phyloP scores from a whole-genome alignment of 2,329 filamentous ascomycete genomes.

The Canariomyces notabilis region DNA sequence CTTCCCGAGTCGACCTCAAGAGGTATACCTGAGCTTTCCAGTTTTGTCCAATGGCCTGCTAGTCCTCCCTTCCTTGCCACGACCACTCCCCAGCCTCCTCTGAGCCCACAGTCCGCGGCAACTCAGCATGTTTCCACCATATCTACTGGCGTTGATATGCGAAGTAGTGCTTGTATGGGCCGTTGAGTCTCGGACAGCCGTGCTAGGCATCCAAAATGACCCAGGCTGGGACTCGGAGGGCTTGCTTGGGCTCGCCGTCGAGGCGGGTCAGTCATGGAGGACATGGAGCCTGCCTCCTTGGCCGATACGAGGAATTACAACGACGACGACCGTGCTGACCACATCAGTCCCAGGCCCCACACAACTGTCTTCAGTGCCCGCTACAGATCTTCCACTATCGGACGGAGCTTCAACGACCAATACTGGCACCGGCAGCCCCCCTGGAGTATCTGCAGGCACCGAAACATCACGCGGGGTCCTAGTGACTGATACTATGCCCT shows the following conservation, averaged over 20 bases:
- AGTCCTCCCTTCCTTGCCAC: conserved; percentile 1
- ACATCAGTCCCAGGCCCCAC: conserved; percentile 11
- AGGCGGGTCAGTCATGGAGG: conserved; percentile 1
- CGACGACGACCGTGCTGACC: conserved; percentile 20
- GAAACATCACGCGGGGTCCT: conserved; percentile 9
- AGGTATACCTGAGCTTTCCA: conserved; percentile 2
- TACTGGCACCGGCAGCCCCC: neutral
- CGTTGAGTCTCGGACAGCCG: conserved; percentile 7
- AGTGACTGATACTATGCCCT: conserved; percentile 22
- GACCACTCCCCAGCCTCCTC: conserved; percentile 2
- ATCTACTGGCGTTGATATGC: conserved; percentile 18
- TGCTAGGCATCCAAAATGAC: conserved; percentile 4
- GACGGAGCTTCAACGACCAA: neutral
- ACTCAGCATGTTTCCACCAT: conserved; percentile 15
- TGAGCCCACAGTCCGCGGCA: neutral
- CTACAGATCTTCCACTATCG: conserved; percentile 1
- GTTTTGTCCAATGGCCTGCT: conserved; percentile 11
- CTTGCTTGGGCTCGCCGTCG: neutral
- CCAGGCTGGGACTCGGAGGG: neutral
- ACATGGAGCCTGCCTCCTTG: conserved; percentile 1
- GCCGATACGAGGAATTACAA: neutral
- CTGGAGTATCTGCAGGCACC: neutral
- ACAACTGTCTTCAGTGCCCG: neutral
- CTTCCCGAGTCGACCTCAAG: conserved; percentile 12
- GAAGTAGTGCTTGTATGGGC: conserved; percentile 8